A percentile compares a stretch with the other conserved stretches of the same genome.
Conservation (phyloP, 495 filamentous ascomycete genomes). For the Hypoxylon perforatum region DNA sequence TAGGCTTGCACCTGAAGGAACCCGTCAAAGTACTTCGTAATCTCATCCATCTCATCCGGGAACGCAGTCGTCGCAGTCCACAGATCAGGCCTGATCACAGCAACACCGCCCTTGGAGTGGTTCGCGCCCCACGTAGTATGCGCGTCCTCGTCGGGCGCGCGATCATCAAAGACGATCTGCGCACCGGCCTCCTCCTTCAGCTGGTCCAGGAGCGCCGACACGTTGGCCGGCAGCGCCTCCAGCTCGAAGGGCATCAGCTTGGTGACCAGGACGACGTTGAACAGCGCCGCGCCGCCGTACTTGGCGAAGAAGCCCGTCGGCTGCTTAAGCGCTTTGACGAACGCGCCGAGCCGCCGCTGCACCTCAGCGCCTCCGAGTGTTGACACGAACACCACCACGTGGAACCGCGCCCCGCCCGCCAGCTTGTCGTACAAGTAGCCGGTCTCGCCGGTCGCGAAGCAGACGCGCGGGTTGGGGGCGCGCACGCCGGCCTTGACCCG, state of each 20-base stretch:
- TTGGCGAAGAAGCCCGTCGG: slow-evolving; percentile 35
- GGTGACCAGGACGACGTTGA: slow-evolving; percentile 48
- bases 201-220: slow-evolving; percentile 14
- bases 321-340: slow-evolving; percentile 20
- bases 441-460: slow-evolving; percentile 35
- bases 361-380: slow-evolving; percentile 42
- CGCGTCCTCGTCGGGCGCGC: slow-evolving; percentile 51
- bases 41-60: slow-evolving; percentile 23
- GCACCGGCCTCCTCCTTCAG: slow-evolving; percentile 16
- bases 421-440: slow-evolving; percentile 52
- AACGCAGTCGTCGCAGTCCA: slow-evolving; percentile 45
- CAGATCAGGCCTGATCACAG: slow-evolving; percentile 47
- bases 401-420: slow-evolving; percentile 37
- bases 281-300: slow-evolving; percentile 41
- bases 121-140: slow-evolving; percentile 42
- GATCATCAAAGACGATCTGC: slow-evolving; percentile 47
- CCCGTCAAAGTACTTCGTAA: slow-evolving; percentile 41
- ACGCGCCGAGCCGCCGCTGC: slow-evolving; percentile 21
- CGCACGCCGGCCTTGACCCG: slow-evolving; percentile 44
- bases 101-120: slow-evolving; percentile 33
- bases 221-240: neutral
- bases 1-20: slow-evolving; percentile 21
- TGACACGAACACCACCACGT: slow-evolving; percentile 49
- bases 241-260: slow-evolving; percentile 42
- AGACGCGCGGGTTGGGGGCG: slow-evolving; percentile 51